These are phyloP conservation scores for Osmozyma mogii DNA, from an alignment of 805 yeast species.

Conservation along the genomic window DNA sequence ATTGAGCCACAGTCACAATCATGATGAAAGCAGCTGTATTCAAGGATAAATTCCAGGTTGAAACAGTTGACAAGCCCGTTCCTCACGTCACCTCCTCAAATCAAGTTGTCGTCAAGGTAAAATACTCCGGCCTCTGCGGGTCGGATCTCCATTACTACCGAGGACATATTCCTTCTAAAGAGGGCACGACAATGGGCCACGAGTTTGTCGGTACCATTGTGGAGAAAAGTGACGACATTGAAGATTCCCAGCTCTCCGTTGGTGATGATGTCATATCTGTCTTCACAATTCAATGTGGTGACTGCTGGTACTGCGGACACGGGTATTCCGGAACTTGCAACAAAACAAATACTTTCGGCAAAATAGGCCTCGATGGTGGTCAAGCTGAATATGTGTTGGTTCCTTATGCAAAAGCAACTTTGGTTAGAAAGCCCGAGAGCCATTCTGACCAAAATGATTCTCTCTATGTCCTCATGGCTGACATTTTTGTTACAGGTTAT, in stretches of 20 bases:
- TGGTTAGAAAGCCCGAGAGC: conserved; percentile 34
- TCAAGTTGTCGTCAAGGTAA: conserved; percentile 42
- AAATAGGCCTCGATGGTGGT: conserved; percentile 49
- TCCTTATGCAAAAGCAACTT: conserved; percentile 48
- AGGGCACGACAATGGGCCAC: conserved; percentile 42
- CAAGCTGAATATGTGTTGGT: conserved; percentile 56
- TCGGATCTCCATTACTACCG: conserved; percentile 48
- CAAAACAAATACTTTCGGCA: conserved; percentile 50
- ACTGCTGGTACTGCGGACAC: conserved; percentile 49
- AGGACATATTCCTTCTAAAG: conserved; percentile 36
- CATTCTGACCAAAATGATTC: conserved; percentile 28
- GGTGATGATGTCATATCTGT: conserved; percentile 29
- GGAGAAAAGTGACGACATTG: conserved; percentile 26
- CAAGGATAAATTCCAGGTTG: conserved; percentile 35
- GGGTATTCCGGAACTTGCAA: conserved; percentile 51
- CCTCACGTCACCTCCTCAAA: conserved; percentile 30
- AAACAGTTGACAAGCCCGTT: conserved; percentile 29
- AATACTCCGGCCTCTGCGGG: conserved; percentile 45
- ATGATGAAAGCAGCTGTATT: conserved; percentile 45
- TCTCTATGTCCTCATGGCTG: conserved; percentile 51
- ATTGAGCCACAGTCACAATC: conserved; percentile 3
- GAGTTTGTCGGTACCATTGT: conserved; percentile 41
- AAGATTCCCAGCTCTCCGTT: conserved; percentile 21
- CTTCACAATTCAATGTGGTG: conserved; percentile 53
- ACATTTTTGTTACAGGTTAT: conserved; percentile 58